phyloP scores from a whole-genome alignment of 495 filamentous ascomycete genomes.

The Aspergillus saccharolyticus region DNA sequence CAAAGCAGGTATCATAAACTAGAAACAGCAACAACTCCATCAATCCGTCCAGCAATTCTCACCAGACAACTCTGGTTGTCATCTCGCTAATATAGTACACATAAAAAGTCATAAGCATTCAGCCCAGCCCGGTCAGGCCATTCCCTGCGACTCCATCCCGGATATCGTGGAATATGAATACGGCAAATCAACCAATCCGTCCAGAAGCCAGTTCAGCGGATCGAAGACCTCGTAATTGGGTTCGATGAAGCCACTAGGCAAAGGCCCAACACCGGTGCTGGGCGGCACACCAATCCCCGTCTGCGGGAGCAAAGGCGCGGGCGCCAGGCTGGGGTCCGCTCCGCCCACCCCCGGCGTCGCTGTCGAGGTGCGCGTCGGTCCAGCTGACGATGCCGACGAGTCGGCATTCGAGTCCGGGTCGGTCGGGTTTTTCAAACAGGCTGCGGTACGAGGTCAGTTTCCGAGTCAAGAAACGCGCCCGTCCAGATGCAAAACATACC shows the following conservation, averaged over 20 bases:
- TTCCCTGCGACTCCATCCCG: conserved; percentile 38
- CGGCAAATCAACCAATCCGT: conserved; percentile 76
- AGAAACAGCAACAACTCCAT: not conserved
- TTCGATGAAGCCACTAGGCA: conserved; percentile 54
- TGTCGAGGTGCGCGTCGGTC: conserved; percentile 26
- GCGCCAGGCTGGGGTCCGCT: conserved; percentile 45
- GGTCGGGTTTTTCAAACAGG: conserved; percentile 79
- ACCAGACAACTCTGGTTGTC: not conserved
- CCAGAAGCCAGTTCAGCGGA: conserved; percentile 85
- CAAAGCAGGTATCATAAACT: not conserved
- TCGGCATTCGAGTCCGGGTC: conserved; percentile 76
- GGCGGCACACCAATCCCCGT: conserved; percentile 30
- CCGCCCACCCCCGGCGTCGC: conserved; percentile 35
- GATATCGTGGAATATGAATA: conserved; percentile 46
- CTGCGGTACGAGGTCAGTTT: conserved; percentile 28
- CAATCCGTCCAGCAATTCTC: not conserved
- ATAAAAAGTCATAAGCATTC: not conserved
- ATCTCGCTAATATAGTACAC: conserved; percentile 5
- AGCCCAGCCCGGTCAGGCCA: conserved; percentile 20
- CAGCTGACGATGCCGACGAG: conserved; percentile 60
- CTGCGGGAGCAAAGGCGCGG: conserved; percentile 35
- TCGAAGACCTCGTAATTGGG: conserved; percentile 80
- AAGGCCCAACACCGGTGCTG: conserved; percentile 35
- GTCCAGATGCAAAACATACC: conserved; percentile 43
- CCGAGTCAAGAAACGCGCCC: not conserved